Evolutionary conservation across 2,329 filamentous ascomycete species (phyloP).

Genomic region (Colletotrichum chlorophyti): DNA sequence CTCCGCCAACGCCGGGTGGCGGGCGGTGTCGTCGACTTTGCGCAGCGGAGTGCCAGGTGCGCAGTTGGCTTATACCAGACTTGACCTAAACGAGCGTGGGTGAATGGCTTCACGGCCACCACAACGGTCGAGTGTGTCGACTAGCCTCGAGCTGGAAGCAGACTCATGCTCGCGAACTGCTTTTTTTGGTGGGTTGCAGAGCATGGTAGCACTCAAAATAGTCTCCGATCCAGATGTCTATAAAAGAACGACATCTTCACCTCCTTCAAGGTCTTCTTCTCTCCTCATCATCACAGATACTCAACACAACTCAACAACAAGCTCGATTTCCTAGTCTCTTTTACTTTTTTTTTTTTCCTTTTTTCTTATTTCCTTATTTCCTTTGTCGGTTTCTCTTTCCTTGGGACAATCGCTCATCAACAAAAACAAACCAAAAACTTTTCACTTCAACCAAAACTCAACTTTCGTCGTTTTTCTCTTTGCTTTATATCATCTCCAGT

Average conservation of each 20-base stretch:
- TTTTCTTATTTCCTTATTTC: constrained; percentile 23
- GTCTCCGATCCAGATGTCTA: not conserved
- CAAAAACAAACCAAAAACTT: not conserved
- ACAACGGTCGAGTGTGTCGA: not conserved
- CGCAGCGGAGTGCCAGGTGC: not conserved
- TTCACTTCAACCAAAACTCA: not conserved
- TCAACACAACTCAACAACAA: not conserved
- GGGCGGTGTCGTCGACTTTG: not conserved
- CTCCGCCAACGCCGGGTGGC: no score
- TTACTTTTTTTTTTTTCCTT: not conserved
- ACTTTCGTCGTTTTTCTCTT: not conserved
- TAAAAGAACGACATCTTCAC: constrained; percentile 1
- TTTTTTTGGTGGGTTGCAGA: not conserved
- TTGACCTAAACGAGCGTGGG: not conserved
- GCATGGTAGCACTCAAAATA: not conserved
- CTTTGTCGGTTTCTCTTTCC: constrained; percentile 19
- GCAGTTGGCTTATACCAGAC: not conserved
- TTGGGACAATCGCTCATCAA: not conserved
- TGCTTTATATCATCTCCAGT: not conserved
- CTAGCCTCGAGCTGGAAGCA: not conserved
- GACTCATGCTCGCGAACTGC: not conserved
- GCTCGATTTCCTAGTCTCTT: not conserved
- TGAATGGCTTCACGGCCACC: not conserved
- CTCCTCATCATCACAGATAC: constrained; percentile 6
- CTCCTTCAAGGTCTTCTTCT: not conserved